Evolutionary conservation across 2,329 filamentous ascomycete genomes (phyloP).

Genomic region (Diaporthe caulivora): DNA sequence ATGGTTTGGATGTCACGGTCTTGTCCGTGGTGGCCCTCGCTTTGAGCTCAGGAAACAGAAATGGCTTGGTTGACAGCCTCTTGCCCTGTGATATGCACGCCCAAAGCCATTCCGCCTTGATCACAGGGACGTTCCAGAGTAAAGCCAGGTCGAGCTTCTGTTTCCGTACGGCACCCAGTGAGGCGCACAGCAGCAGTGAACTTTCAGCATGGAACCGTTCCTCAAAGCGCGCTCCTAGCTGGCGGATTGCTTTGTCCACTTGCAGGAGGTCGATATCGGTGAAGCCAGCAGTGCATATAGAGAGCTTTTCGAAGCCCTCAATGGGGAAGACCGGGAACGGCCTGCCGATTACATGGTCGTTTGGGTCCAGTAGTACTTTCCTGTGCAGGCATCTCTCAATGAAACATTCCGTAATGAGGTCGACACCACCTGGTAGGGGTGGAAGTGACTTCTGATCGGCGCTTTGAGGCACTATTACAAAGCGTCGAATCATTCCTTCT

Average conservation of each 20-base stretch:
- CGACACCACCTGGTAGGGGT: constrained; percentile 53
- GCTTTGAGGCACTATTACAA: constrained; percentile 67
- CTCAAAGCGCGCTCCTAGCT: constrained; percentile 85
- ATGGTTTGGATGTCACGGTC: constrained; percentile 19
- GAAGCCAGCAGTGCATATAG: constrained; percentile 86
- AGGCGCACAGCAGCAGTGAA: constrained; percentile 83
- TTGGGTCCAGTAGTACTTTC: constrained; percentile 74
- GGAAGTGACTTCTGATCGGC: constrained; percentile 62
- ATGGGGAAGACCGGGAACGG: constrained; percentile 82
- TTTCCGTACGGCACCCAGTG: constrained; percentile 66
- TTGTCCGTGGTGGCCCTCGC: constrained; percentile 43
- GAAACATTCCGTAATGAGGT: constrained; percentile 89
- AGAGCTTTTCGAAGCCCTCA: constrained; percentile 75
- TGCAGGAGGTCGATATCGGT: constrained; percentile 87
- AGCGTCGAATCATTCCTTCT: constrained; percentile 52
- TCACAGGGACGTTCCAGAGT: constrained; percentile 83
- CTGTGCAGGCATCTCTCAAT: constrained; percentile 88
- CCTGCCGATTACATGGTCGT: constrained; percentile 78
- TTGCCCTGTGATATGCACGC: constrained; percentile 75
- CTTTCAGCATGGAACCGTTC: constrained; percentile 79
- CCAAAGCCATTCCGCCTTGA: constrained; percentile 87
- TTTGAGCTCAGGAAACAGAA: constrained; percentile 61
- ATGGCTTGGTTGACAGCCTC: constrained; percentile 59
- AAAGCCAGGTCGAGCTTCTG: constrained; percentile 85
- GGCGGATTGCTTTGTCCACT: constrained; percentile 78